phyloP scores from a whole-genome alignment of 306 rosid genomes.

The Psophocarpus tetragonolobus region DNA sequence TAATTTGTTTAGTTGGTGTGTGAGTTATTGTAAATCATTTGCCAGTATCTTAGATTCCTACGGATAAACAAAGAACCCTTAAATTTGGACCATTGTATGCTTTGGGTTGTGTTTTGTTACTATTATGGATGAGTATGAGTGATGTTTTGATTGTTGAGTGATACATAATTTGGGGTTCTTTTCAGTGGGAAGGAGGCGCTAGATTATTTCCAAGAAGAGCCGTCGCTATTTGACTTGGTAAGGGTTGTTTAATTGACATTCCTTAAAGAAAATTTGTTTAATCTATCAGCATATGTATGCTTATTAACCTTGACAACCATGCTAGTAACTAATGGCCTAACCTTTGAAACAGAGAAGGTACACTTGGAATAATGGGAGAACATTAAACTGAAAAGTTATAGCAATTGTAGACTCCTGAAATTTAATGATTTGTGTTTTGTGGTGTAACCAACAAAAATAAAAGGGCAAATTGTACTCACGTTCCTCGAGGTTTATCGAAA shows the following conservation, averaged over 20 bases:
- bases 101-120: neutral
- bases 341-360: neutral
- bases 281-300: too few relatives aligned
- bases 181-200: constrained; percentile 89
- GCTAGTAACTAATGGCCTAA: neutral
- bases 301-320: neutral
- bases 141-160: neutral
- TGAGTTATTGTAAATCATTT: too few relatives aligned
- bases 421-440: neutral
- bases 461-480: neutral
- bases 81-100: neutral
- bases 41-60: too few relatives aligned
- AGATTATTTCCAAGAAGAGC: constrained; percentile 76
- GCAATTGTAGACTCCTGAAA: neutral
- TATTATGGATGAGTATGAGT: neutral
- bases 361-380: neutral
- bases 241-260: constrained; percentile 19
- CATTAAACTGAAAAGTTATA: neutral
- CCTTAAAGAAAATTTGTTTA: neutral
- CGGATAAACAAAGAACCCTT: too few relatives aligned
- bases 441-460: neutral
- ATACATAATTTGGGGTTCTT: constrained; percentile 20
- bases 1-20: too few relatives aligned
- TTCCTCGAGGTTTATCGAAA: neutral
- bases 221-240: constrained; percentile 70